A percentile compares a stretch with the other conserved stretches of the same genome.
These are phyloP conservation scores for Trichoderma gracile DNA, from an alignment of 2,329 filamentous ascomycete genomes.

Conservation along the genomic window DNA sequence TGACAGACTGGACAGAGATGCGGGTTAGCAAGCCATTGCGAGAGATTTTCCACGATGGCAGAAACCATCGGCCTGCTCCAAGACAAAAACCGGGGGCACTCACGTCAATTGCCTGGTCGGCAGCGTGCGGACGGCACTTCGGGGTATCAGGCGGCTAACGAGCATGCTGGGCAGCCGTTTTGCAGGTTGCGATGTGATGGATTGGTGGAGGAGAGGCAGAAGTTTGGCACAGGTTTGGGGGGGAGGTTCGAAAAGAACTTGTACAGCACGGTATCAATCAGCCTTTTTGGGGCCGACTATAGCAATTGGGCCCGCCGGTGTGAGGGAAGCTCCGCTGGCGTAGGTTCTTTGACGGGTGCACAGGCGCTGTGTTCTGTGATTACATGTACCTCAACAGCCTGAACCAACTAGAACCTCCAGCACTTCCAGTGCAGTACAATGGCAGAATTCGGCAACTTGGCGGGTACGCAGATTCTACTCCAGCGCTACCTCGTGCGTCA, in stretches of 20 bases:
- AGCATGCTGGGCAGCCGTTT: slow-evolving; percentile 52
- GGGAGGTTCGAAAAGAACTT: slow-evolving; percentile 17
- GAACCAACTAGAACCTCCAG: too few relatives aligned
- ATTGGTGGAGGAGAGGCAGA: background rate
- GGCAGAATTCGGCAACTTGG: too few relatives aligned
- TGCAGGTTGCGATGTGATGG: slow-evolving; percentile 27
- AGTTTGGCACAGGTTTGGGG: slow-evolving; percentile 4
- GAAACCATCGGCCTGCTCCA: slow-evolving; percentile 24
- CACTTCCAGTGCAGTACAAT: too few relatives aligned
- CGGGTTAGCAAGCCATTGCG: slow-evolving; percentile 17
- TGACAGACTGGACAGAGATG: slow-evolving; percentile 33
- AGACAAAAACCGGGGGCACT: slow-evolving; percentile 30
- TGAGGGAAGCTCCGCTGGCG: slow-evolving; percentile 20
- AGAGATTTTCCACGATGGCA: slow-evolving; percentile 26
- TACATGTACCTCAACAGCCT: too few relatives aligned
- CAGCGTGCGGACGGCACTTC: slow-evolving; percentile 57
- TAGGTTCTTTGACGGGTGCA: slow-evolving; percentile 6
- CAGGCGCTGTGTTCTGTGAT: background rate
- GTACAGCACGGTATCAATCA: background rate
- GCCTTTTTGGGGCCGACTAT: slow-evolving; percentile 11
- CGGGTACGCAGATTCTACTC: too few relatives aligned
- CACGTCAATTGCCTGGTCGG: slow-evolving; percentile 56
- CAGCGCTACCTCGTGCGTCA: too few relatives aligned
- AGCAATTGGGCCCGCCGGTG: slow-evolving; percentile 6
- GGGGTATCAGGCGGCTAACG: slow-evolving; percentile 61